Conservation (phyloP, 2,329 filamentous ascomycete genomes). For the Colletotrichum sp. region DNA sequence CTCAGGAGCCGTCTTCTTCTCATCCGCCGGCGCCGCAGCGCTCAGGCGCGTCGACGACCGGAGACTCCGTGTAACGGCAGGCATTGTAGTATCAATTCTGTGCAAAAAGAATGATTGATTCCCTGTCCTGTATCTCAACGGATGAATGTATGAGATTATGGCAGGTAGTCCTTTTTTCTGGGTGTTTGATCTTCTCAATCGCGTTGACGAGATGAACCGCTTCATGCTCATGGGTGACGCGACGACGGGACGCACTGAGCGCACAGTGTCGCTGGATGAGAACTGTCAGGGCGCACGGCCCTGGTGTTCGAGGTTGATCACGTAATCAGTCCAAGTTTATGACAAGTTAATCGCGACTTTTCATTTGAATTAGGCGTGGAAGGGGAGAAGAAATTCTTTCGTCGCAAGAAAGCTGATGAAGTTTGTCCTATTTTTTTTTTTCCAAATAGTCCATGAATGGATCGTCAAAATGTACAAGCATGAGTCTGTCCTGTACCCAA, state of each 20-base stretch:
- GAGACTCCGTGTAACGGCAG: constrained; percentile 1
- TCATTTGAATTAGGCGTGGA: too few relatives aligned
- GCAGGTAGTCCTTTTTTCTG: background rate
- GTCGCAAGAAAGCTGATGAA: too few relatives aligned
- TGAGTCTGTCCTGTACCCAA: too few relatives aligned
- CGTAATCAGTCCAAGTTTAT: background rate
- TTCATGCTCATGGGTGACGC: background rate
- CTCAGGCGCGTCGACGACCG: constrained; percentile 14
- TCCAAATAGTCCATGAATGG: too few relatives aligned
- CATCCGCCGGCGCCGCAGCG: background rate
- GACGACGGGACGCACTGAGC: background rate
- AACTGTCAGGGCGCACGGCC: background rate
- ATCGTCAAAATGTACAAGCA: too few relatives aligned
- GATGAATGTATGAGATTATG: background rate
- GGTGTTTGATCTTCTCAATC: too few relatives aligned
- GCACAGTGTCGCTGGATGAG: background rate
- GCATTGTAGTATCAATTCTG: background rate
- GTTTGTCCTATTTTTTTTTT: too few relatives aligned
- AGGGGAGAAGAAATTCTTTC: too few relatives aligned
- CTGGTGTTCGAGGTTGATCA: background rate
- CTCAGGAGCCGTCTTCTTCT: background rate
- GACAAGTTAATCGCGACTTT: too few relatives aligned
- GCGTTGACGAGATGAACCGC: background rate
- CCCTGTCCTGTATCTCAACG: background rate
- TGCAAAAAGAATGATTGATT: background rate